Base-by-base conservation (phyloP, 2,329 filamentous ascomycete genomes). In the Calycina herbarum region DNA sequence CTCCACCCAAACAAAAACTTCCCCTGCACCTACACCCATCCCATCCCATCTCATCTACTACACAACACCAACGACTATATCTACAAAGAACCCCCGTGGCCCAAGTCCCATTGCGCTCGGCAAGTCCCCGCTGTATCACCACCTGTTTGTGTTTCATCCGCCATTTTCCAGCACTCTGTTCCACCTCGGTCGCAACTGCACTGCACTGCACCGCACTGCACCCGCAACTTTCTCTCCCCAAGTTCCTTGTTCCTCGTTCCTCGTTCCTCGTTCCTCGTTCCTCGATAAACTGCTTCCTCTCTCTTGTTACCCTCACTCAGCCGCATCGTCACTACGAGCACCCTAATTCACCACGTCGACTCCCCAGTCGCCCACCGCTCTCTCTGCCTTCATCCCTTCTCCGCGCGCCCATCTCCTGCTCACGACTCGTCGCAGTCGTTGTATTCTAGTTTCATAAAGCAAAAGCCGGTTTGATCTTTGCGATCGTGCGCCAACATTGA, bases 401-500 rank as follows among this genome's bases (percentile, higher is more conserved):
- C 59, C 62, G 60, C 57, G 61, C 63, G 62, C 63, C 58, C 59
- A 45, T 54, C 56, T 60, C 63, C 51, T 42, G 40, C 64, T 56
- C 40, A n/a, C 57, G 38, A 24, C 38, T 60, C 38, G 27, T 57
- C 54, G 60, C 62, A 42, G 57, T 45, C 38, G 38, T 62, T 68
- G 64, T 68, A 66, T 38, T 67, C 64, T 68, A 65, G 57, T 67
- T 68, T 63, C 51, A 57, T 31, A 24, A 17, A 38, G 35, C 35
- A 29, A 42, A 61, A 48, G 40, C 33, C 56, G 48, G 27, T 61
- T 71, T 64, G 54, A 68, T 69, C 66, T 69, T 59, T 62, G 67
- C 65, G 59, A 67, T 70, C 63, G 62, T 63, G 66, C 60, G 59
- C 61, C 33, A 66, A 61, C 62, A 69, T 68, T 70, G 65, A 68